These are phyloP conservation scores for Prunella vulgaris DNA, from an alignment of 257 asterid species.

Conservation along the genomic window DNA sequence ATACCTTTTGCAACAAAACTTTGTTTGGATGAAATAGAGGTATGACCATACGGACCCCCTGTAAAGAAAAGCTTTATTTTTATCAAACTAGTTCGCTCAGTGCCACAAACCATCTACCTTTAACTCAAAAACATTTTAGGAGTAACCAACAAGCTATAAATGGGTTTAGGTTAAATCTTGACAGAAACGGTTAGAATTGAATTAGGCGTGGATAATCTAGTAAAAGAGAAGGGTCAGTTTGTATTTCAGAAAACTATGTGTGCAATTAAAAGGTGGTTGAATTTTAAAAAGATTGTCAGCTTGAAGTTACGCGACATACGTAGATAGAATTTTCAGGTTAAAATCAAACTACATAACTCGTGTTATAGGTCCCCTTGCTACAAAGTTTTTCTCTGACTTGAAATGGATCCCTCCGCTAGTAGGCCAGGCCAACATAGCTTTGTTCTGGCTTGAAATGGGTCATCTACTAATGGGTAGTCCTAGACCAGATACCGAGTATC, in stretches of 20 bases:
- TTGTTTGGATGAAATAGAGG: conserved; percentile 80
- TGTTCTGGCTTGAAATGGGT: too few species aligned
- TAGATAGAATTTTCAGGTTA: neutral
- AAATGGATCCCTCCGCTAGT: too few species aligned
- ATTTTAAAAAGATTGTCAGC: neutral
- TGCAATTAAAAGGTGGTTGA: neutral
- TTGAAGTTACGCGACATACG: neutral
- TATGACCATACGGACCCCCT: conserved; percentile 88
- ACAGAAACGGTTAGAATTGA: neutral
- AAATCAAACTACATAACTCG: neutral
- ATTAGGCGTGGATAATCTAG: neutral
- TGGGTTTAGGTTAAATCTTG: neutral
- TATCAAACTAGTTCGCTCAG: conserved; percentile 34
- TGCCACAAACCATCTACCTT: conserved; percentile 26
- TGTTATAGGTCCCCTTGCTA: too few species aligned
- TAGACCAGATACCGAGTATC: too few species aligned
- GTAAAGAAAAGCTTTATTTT: conserved; percentile 51
- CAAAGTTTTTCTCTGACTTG: too few species aligned
- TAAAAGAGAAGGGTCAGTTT: neutral
- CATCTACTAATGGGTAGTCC: too few species aligned
- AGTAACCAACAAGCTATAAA: neutral
- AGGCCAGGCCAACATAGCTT: too few species aligned
- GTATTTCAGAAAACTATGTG: neutral
- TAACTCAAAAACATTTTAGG: neutral
- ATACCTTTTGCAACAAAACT: conserved; percentile 86